These are phyloP conservation scores for Flaveria bidentis DNA, from an alignment of 129 eudicot genomes.

Conservation along the genomic window DNA sequence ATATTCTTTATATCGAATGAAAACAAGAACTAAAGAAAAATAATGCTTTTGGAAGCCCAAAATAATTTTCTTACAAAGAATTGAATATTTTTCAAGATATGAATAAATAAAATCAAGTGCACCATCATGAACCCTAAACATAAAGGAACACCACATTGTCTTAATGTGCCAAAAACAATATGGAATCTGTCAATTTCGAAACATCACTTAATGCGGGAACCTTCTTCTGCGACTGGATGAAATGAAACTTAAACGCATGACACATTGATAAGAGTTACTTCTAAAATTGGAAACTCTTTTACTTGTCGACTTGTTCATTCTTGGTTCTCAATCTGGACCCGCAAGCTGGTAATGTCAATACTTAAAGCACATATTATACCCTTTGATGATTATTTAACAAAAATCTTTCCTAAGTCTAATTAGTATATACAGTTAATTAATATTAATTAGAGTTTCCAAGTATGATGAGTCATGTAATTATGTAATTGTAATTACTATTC, in stretches of 20 bases:
- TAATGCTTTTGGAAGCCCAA: neutral
- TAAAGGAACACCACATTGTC: conserved; percentile 42
- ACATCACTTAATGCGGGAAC: conserved; percentile 19
- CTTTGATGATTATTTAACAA: neutral
- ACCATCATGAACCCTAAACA: conserved; percentile 28
- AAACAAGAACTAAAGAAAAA: neutral
- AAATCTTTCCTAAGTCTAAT: neutral
- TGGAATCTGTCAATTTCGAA: conserved; percentile 37
- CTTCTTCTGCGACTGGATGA: conserved; percentile 22
- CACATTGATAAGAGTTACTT: conserved; percentile 34
- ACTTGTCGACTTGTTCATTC: conserved; percentile 17
- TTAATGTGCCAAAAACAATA: conserved; percentile 42
- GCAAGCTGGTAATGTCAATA: too few species aligned
- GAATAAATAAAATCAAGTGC: neutral
- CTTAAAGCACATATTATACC: neutral
- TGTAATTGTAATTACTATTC: neutral
- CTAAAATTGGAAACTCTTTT: conserved; percentile 33
- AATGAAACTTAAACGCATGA: conserved; percentile 41
- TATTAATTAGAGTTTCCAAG: neutral
- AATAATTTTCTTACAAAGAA: neutral
- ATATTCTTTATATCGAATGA: neutral
- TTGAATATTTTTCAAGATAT: neutral
- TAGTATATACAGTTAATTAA: neutral
- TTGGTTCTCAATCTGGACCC: neutral
- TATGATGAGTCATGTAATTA: neutral